Conservation (phyloP, 495 filamentous ascomycete species). For the Penicillium argentinense region DNA sequence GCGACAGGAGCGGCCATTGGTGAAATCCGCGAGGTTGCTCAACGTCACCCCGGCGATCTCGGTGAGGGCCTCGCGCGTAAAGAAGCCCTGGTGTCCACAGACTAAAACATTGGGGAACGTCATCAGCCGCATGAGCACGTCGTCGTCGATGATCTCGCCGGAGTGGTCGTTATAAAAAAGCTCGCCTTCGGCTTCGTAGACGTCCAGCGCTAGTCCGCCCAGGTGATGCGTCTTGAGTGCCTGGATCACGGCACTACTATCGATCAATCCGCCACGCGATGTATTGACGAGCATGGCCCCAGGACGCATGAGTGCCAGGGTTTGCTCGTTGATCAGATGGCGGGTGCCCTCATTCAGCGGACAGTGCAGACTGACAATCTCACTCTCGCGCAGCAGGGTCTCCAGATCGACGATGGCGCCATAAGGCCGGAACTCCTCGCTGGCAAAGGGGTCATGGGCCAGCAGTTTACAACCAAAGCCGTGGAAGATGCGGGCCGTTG, state of each 20-base stretch:
- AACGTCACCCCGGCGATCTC: slow-evolving; percentile 65
- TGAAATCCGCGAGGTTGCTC: slow-evolving; percentile 47
- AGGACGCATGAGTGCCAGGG: slow-evolving; percentile 54
- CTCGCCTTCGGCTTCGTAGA: slow-evolving; percentile 74
- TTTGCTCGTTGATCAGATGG: slow-evolving; percentile 59
- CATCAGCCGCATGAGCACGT: slow-evolving; percentile 64
- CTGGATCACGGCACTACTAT: slow-evolving; percentile 57
- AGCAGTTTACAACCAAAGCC: slow-evolving; percentile 65
- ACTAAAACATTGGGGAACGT: slow-evolving; percentile 71
- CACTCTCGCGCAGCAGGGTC: slow-evolving; percentile 50
- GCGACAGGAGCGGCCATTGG: slow-evolving; percentile 22
- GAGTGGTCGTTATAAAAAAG: slow-evolving; percentile 68
- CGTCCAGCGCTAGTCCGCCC: slow-evolving; percentile 76
- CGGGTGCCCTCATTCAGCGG: slow-evolving; percentile 59
- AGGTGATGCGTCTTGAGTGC: slow-evolving; percentile 61
- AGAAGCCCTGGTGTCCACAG: slow-evolving; percentile 70
- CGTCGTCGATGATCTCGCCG: slow-evolving; percentile 67
- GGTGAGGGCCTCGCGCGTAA: slow-evolving; percentile 63
- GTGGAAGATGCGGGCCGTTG: slow-evolving; percentile 44
- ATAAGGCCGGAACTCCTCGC: slow-evolving; percentile 46
- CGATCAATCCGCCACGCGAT: slow-evolving; percentile 61
- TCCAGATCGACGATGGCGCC: slow-evolving; percentile 57
- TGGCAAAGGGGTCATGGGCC: slow-evolving; percentile 56
- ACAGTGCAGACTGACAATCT: slow-evolving; percentile 66
- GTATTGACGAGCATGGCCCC: slow-evolving; percentile 67